Percentiles rank a stretch among this genome's conserved stretches.
phyloP scores from a whole-genome alignment of 2,329 filamentous ascomycete species.

The Plectosphaerella plurivora region DNA sequence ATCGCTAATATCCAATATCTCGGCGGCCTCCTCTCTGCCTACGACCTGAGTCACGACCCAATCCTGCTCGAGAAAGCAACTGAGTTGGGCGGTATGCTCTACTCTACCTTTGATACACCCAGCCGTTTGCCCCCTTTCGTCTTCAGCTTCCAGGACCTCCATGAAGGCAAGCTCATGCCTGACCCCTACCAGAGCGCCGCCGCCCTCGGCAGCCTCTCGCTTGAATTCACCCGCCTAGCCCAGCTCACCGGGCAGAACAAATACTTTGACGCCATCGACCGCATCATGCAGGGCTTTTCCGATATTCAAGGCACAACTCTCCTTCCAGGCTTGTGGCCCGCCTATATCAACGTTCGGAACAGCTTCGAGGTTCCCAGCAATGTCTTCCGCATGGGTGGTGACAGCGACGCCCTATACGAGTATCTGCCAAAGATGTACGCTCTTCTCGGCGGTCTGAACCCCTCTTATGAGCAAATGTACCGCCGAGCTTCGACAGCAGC shows the following conservation, averaged over 20 bases:
- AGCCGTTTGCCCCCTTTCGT: constrained; percentile 52
- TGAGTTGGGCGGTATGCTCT: constrained; percentile 60
- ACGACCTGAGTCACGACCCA: constrained; percentile 57
- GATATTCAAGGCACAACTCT: constrained; percentile 60
- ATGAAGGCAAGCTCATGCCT: constrained; percentile 6
- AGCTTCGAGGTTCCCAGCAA: background rate
- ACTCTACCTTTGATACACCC: constrained; percentile 63
- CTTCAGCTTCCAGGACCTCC: constrained; percentile 10
- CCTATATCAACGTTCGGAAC: constrained; percentile 49
- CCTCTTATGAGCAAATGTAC: constrained; percentile 54
- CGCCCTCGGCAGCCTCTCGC: constrained; percentile 57
- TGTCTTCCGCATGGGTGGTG: background rate
- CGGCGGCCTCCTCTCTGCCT: constrained; percentile 64
- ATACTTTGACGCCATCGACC: constrained; percentile 71
- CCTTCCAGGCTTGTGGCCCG: constrained; percentile 72
- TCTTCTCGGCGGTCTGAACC: constrained; percentile 50
- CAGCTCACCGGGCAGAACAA: constrained; percentile 69
- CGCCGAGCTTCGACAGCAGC: constrained; percentile 48
- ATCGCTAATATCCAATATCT: constrained; percentile 70
- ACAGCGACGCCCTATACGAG: background rate
- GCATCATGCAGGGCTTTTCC: constrained; percentile 66
- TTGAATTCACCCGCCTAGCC: constrained; percentile 72
- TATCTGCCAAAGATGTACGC: constrained; percentile 35
- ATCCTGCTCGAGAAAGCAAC: constrained; percentile 57
- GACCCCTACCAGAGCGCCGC: constrained; percentile 42